Evolutionary conservation across 441 rosid genomes (phyloP), one percentile per base, ranked within the genome.

Genomic region (Manihot esculenta): DNA sequence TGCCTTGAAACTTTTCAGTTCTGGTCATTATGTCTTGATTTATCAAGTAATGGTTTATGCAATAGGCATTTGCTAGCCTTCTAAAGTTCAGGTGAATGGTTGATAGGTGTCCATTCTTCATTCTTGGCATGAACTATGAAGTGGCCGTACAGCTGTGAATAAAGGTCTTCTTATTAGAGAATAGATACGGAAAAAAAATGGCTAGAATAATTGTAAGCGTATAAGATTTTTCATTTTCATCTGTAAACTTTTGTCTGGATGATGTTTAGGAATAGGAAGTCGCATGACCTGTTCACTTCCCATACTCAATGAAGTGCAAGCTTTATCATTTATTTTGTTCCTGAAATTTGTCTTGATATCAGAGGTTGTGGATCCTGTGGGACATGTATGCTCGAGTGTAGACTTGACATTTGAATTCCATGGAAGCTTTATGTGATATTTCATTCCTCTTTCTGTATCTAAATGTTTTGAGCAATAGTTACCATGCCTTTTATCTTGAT

Each of bases 401-500:
- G 42, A 23, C 14, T 67, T 54, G 38, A 20, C 56, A 64, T 7
- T 26, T 23, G 14, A 23, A 14, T 41, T n/a, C 56, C 47, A 10
- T 26, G 33, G 17, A 35, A 47, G 50, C 35, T 54, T 72, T 61
- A 44, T 18, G 10, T 56, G 59, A 42, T 58, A 47, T 15, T n/a
- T 64, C 27, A 17, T 45, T 64, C 56, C n/a, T 55, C 51, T 60
- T 9, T 17, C 55, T 44, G 14, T 47, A 72, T 66, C 14, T 21
- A 51, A 49, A 47, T 41, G 27, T n/a, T 41, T 58, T 70, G 14
- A 42, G 54, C 27, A 63, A 55, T 13, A 55, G 13, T 30, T 68
- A 17, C 12, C 66, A 21, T 49, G 47, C 41, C 47, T 56, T 64
- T 74, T 33, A 44, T 60, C 62, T 76, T 54, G 42, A 49, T 12